These are phyloP conservation scores for Gigaspora rosea DNA, from an alignment of 192 early-diverging fungal genomes.

Conservation along the genomic window DNA sequence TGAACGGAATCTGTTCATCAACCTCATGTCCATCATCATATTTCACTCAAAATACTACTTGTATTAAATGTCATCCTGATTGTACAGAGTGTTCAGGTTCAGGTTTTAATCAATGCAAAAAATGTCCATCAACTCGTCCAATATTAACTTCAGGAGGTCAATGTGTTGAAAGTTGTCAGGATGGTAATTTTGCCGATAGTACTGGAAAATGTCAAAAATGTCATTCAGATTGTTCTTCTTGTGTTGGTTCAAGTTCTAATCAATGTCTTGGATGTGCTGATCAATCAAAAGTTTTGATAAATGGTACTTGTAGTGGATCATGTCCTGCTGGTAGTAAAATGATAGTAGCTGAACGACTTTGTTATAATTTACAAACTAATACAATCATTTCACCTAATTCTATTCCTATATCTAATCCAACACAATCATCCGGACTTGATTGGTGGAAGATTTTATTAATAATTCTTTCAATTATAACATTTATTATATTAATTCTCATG, in stretches of 20 bases:
- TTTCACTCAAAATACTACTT: not conserved
- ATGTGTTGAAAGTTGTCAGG: conserved; percentile 28
- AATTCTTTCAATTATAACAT: not conserved
- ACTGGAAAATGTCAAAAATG: conserved; percentile 14
- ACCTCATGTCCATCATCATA: not conserved
- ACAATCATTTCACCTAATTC: not conserved
- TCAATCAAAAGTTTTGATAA: conserved; percentile 8
- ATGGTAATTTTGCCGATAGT: conserved; percentile 13
- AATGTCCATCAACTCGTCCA: conserved; percentile 31
- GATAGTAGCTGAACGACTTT: conserved; percentile 9
- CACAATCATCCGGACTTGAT: not conserved
- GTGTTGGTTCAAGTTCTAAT: conserved; percentile 7
- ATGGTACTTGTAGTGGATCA: conserved; percentile 27
- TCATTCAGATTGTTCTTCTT: conserved; percentile 24
- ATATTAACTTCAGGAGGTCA: conserved; percentile 9
- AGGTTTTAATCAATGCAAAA: conserved; percentile 21
- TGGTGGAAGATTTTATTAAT: conserved; percentile 32
- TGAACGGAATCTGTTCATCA: conserved; percentile 11
- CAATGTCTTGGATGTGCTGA: conserved; percentile 30
- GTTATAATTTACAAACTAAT: not conserved
- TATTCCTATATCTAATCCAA: not conserved
- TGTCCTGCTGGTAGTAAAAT: conserved; percentile 22
- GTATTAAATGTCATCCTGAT: conserved; percentile 26
- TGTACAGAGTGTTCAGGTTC: conserved; percentile 27
- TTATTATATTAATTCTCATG: not conserved